Evolutionary conservation across 2,329 filamentous ascomycete species (phyloP).

Genomic region (Graphiopsis chlorocephala): DNA sequence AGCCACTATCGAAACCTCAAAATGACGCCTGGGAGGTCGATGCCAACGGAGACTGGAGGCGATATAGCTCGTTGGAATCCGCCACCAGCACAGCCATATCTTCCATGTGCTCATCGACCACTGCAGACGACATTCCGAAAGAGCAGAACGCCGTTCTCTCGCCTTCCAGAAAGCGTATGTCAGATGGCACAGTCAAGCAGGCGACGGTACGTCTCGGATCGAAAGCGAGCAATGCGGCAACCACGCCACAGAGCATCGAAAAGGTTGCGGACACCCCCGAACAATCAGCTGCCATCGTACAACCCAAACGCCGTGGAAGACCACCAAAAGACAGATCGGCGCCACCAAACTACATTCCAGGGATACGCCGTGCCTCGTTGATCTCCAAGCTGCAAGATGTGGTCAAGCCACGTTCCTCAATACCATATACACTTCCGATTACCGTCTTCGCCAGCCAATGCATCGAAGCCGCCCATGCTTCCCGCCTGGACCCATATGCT

Average conservation of each 20-base stretch:
- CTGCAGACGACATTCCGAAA: conserved; percentile 24
- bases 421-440: conserved; percentile 70
- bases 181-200: conserved; percentile 30
- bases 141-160: conserved; percentile 19
- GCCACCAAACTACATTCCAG: conserved; percentile 18
- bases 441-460: conserved; percentile 88
- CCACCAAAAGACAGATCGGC: conserved; percentile 30
- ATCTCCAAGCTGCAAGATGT: conserved; percentile 26
- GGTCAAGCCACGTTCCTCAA: conserved; percentile 59
- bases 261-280: conserved; percentile 1
- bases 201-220: conserved; percentile 8
- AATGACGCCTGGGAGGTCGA: conserved; percentile 17
- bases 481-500: conserved; percentile 82
- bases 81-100: conserved; percentile 34
- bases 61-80: conserved; percentile 34
- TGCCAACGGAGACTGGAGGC: conserved; percentile 31
- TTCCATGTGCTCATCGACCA: conserved; percentile 33
- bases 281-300: conserved; percentile 5
- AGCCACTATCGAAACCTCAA: conserved; percentile 14
- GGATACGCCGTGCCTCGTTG: conserved; percentile 23
- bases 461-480: conserved; percentile 83
- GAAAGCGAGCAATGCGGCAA: conserved; percentile 2
- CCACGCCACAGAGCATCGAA: background rate
- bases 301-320: conserved; percentile 31
- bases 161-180: conserved; percentile 28